Conservation (phyloP, 352 stramenopile species). For the Phytophthora palmivora region DNA sequence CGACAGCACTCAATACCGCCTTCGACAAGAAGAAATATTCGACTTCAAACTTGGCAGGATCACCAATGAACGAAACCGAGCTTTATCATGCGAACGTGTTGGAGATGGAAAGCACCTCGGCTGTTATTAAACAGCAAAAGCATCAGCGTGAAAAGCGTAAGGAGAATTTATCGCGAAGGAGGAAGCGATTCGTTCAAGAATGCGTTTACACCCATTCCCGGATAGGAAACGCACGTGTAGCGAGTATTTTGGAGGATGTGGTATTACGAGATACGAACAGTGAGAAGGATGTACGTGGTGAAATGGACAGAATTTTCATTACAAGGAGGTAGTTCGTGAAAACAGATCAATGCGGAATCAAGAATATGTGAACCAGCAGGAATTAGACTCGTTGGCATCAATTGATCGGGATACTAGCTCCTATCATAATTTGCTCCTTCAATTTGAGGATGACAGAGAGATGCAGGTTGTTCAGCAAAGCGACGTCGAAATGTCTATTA, state of each 20-base stretch:
- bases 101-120: constrained; percentile 29
- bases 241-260: constrained; percentile 47
- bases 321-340: constrained; percentile 71
- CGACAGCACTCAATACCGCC: constrained; percentile 44
- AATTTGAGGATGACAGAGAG: constrained; percentile 69
- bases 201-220: constrained; percentile 46
- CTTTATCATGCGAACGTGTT: constrained; percentile 33
- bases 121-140: constrained; percentile 59
- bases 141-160: constrained; percentile 59
- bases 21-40: constrained; percentile 39
- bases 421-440: constrained; percentile 63
- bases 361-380: constrained; percentile 59
- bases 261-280: constrained; percentile 56
- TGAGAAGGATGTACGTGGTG: constrained; percentile 46
- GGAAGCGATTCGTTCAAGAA: constrained; percentile 73
- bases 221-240: constrained; percentile 32
- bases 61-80: constrained; percentile 36
- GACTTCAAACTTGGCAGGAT: constrained; percentile 24
- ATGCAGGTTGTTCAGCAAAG: constrained; percentile 50
- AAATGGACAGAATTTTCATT: constrained; percentile 65
- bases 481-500: constrained; percentile 39
- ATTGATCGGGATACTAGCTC: constrained; percentile 60
- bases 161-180: constrained; percentile 52
- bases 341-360: constrained; percentile 59
- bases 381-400: constrained; percentile 47